Base-by-base conservation (phyloP, 306 rosid species). In the Pueraria montana region DNA sequence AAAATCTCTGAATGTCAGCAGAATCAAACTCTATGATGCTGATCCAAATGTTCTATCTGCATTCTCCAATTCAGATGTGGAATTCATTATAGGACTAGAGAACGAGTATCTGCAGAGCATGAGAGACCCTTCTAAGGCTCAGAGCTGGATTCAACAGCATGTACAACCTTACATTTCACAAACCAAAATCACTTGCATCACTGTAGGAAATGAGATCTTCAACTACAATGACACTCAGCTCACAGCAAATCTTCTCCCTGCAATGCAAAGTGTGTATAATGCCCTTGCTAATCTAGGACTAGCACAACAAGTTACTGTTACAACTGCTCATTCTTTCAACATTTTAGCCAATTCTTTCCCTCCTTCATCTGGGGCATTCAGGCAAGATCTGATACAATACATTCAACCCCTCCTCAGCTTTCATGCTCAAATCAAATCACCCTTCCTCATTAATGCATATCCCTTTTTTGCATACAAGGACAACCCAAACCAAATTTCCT, bases 1-100 rank as follows among this genome's bases (percentile, higher is more conserved):
- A 83, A 85, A 81, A 45, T 86, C 96, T 20, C 85, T 94, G 20
- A 94, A 91, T 77, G 89, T 96, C 24, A 86, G 85, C 56, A 89
- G 92, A 85, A 88, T 96, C 26, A 96, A 94, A 77, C 96, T 96
- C 77, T 96, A 94, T 59, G 99, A 96, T 61, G 94, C 99, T 30
- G 94, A 96, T 80, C 98, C 98, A 1, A 89, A 92, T 58, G 98
- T 96, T 55, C 91, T 96, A 24, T 45, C 55, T 2, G 91, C 99
- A 70, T 96, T 96, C 87, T 74, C 99, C 27, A 86, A 90, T 65
- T 83, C 98, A 23, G 53, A 85, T 23, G 94, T 94, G 1, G 97
- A 94, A 8, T 96, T 96, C 89, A 88, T 91, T 23, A 80, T 96
- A 80, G 98, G 96, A 5, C 83, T 94, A 32, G 97, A 92, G 23